phyloP scores from a whole-genome alignment of 1,284 basidiomycete genomes.

The Cryptococcus sp. region DNA sequence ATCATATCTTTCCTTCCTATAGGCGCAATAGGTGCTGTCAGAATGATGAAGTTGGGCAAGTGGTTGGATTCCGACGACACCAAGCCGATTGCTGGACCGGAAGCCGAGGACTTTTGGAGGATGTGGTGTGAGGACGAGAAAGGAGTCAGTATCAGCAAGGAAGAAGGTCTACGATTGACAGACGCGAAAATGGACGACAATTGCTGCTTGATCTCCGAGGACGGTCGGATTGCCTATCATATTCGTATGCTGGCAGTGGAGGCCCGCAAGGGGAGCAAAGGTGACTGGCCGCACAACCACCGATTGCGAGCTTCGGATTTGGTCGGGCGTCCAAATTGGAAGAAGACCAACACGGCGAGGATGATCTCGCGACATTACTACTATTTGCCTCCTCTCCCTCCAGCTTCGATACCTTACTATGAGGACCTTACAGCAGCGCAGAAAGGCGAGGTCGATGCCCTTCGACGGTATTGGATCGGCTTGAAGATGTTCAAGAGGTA shows the following conservation, averaged over 20 bases:
- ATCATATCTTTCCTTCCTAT: constrained; percentile 52
- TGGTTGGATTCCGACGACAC: constrained; percentile 32
- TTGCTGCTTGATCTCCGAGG: constrained; percentile 23
- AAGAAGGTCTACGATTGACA: constrained; percentile 23
- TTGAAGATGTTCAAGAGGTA: constrained; percentile 56
- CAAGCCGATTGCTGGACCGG: constrained; percentile 29
- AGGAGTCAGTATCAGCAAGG: constrained; percentile 20
- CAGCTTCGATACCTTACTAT: constrained; percentile 35
- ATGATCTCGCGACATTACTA: constrained; percentile 22
- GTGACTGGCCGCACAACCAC: neutral
- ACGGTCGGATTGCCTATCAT: constrained; percentile 37
- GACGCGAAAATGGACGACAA: constrained; percentile 22
- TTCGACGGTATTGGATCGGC: constrained; percentile 42
- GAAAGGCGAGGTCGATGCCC: constrained; percentile 59
- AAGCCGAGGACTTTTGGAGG: constrained; percentile 46
- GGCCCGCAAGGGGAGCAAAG: neutral
- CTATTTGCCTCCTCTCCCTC: constrained; percentile 39
- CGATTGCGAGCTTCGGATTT: neutral
- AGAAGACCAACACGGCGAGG: constrained; percentile 1
- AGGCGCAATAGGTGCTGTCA: constrained; percentile 39
- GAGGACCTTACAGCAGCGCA: constrained; percentile 47
- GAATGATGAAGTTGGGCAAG: constrained; percentile 23
- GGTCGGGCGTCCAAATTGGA: constrained; percentile 1
- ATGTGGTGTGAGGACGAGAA: constrained; percentile 50
- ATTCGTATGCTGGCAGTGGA: constrained; percentile 22